Evolutionary conservation across 139 green algal genomes (phyloP).

Genomic region (Coelastrella sp.): DNA sequence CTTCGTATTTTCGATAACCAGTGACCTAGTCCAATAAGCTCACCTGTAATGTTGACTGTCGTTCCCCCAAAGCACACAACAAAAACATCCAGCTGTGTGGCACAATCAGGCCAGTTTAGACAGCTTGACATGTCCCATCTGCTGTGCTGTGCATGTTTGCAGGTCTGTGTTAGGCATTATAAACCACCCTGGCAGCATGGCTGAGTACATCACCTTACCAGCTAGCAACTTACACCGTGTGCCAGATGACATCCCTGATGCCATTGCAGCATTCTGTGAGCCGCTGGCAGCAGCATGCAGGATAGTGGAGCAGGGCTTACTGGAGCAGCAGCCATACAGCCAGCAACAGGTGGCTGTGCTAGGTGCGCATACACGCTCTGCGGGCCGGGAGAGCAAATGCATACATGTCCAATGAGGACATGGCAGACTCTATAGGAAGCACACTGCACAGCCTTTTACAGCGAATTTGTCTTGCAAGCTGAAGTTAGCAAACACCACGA

Average conservation of each 20-base stretch:
- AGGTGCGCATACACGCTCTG: not conserved
- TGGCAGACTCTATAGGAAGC: too few species aligned
- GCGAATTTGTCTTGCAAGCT: too few species aligned
- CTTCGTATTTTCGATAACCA: too few species aligned
- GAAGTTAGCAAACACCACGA: not conserved
- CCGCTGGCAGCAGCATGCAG: slow-evolving; percentile 82
- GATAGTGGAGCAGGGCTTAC: slow-evolving; percentile 78
- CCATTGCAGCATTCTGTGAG: slow-evolving; percentile 77
- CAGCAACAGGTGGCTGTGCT: slow-evolving; percentile 46
- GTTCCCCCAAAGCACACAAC: too few species aligned
- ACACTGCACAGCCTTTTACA: too few species aligned
- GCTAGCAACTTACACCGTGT: slow-evolving; percentile 75
- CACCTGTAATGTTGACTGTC: too few species aligned
- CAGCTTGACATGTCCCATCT: not conserved
- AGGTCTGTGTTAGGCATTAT: slow-evolving; percentile 87
- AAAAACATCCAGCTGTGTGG: too few species aligned
- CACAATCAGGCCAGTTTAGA: not conserved
- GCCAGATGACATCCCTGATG: slow-evolving; percentile 64
- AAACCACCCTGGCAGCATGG: slow-evolving; percentile 71
- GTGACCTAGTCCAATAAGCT: too few species aligned
- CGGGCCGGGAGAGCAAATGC: not conserved
- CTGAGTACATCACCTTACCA: slow-evolving; percentile 73
- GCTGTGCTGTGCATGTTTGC: not conserved
- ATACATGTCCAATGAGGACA: not conserved
- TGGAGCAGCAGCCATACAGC: slow-evolving; percentile 32